Evolutionary conservation across 1,284 basidiomycete species (phyloP), one percentile per base, ranked within the genome.

Genomic region (Hymenochaete sp.): DNA sequence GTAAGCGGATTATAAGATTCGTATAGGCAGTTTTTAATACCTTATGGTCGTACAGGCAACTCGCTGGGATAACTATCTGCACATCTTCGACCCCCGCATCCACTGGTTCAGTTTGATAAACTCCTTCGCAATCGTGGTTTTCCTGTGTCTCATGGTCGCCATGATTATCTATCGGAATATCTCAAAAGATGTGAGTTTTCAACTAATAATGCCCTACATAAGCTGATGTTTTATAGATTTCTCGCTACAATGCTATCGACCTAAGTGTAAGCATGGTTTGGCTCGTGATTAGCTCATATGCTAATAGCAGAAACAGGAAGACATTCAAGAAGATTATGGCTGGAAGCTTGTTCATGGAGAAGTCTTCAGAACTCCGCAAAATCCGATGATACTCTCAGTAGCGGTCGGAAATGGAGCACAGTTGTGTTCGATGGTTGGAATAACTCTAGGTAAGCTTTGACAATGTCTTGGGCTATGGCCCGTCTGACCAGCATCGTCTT

Each of bases 341-440:
- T 98, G 95, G 95, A 98, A 98, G 59, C 75, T 95, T 14, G 79
- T 98, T 8, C 93, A 97, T 56, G 93, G 91, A 24, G 95, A 98
- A 64, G 90, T 98, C 11, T 98, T 97, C 73, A 79, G 95, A 24
- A 70, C 85, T 3, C 95, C 95, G 0, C 64, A 68, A 38, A 75
- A 84, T 47, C 78, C 89, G 0, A 79, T 93, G 75, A 57, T 87
- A 9, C 68, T 98, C 4, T 82, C 90, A 2, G 77, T 95, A 37
- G 75, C 92, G 63, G 79, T 89, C 21, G 95, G 95, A 7, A 96
- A 93, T 54, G 95, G 95, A 16, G 72, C 83, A 33, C 95, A 98
- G 63, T 69, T 98, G 5, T 80, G 80, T 51, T 78, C 86, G 18
- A 98, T 98, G 93, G 80, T 84, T 45, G 75, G 70, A 3, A 83